Conservation (phyloP, 192 early-diverging fungal genomes). For the Rhizoclosmatium globosum region DNA sequence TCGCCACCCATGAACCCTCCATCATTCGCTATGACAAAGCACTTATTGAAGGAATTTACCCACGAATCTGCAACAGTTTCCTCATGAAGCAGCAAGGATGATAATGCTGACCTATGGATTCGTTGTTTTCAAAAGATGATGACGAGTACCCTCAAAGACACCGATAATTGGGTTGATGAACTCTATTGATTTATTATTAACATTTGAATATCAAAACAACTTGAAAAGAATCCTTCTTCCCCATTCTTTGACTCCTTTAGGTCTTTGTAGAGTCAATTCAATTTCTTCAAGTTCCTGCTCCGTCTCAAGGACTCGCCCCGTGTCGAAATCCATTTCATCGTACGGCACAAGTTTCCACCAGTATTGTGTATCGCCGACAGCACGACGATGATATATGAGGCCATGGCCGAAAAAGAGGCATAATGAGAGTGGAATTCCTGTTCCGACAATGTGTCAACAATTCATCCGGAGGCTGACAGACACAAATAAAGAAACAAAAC, state of each 20-base stretch:
- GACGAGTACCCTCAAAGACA: too few relatives aligned
- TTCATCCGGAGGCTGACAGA: neutral
- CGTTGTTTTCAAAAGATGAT: too few relatives aligned
- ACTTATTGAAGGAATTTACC: too few relatives aligned
- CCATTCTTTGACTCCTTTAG: conserved; percentile 13
- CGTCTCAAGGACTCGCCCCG: neutral
- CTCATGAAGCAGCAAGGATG: too few relatives aligned
- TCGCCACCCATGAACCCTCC: too few relatives aligned
- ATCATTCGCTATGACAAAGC: too few relatives aligned
- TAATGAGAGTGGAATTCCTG: conserved; percentile 22
- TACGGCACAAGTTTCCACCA: conserved; percentile 1
- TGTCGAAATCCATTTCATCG: conserved; percentile 25
- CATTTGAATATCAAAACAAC: conserved; percentile 16
- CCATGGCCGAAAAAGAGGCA: conserved; percentile 6
- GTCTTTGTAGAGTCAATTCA: neutral
- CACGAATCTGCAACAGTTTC: too few relatives aligned
- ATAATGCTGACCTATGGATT: too few relatives aligned
- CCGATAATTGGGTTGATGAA: too few relatives aligned
- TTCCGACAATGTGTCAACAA: conserved; percentile 7
- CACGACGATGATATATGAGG: neutral
- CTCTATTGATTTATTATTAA: too few relatives aligned
- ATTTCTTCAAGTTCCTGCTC: neutral
- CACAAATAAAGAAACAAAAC: conserved; percentile 5
- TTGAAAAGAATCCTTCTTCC: neutral
- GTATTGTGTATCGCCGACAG: neutral